phyloP scores from a whole-genome alignment of 169 alveolate species.

The Toxoplasma gondii region DNA sequence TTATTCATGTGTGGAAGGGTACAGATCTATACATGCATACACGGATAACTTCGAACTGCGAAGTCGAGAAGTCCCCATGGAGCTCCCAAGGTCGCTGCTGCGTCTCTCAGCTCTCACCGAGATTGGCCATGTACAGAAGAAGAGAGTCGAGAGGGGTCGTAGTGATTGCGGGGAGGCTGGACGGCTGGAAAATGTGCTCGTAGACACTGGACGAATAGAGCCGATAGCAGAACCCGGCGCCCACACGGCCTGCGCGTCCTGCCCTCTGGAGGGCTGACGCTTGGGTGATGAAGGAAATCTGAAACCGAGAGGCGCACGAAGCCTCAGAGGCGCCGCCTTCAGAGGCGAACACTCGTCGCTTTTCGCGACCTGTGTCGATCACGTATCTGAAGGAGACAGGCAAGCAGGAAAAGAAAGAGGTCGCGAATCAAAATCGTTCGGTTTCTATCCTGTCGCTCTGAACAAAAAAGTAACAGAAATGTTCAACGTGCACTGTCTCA shows the following conservation, averaged over 20 bases:
- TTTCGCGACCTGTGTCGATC: slow-evolving; percentile 94
- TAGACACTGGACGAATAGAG: slow-evolving; percentile 81
- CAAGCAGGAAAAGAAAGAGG: background rate
- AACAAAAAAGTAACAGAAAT: no score
- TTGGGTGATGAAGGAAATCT: slow-evolving; percentile 89
- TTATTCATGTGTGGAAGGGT: no score
- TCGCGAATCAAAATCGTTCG: no score
- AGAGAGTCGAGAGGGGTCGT: slow-evolving; percentile 87
- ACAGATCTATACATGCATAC: no score
- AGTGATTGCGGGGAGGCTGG: slow-evolving; percentile 87
- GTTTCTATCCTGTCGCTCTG: no score
- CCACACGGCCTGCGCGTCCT: slow-evolving; percentile 99
- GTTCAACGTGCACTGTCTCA: no score
- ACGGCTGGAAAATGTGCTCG: slow-evolving; percentile 80
- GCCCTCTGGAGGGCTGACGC: slow-evolving; percentile 96
- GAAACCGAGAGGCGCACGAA: slow-evolving; percentile 88
- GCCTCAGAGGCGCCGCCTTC: slow-evolving; percentile 63
- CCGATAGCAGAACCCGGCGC: slow-evolving; percentile 98
- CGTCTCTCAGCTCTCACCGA: slow-evolving; percentile 73
- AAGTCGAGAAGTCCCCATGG: no score
- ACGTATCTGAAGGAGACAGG: slow-evolving; percentile 81
- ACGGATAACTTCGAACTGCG: no score
- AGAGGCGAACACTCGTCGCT: slow-evolving; percentile 77
- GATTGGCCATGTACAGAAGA: slow-evolving; percentile 87
- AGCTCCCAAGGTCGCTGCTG: no score